Evolutionary conservation across 2,329 filamentous ascomycete species (phyloP), one percentile per base, ranked within the genome.

Genomic region (Sphaerulina vaccinii): DNA sequence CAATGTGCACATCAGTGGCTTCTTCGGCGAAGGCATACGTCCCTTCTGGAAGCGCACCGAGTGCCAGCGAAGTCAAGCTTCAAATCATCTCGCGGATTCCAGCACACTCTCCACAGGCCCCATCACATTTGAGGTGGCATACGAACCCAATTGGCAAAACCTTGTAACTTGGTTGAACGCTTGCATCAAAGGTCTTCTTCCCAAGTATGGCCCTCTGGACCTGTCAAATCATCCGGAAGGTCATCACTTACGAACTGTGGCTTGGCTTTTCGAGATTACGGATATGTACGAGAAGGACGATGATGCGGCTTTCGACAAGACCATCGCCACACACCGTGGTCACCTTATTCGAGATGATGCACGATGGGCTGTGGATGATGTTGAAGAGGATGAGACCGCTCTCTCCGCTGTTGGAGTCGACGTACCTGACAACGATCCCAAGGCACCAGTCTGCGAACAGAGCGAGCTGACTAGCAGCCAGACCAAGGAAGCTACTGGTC

Each of bases 111-210:
- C 13, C 6, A 9, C 23, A 0, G 22, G 29, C 11, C 6, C 5
- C 3, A 35, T 52, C 15, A 13, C 18, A 1, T 15, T 41, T 2
- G 5, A 37, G 2, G 29, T 42, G 2, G n/a, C 21, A 3, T 42
- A 48, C 29, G 29, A 37, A 10, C 42, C 50, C 3, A 19, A 52
- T 8, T 52, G 50, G 43, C 13, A 24, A 1, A 52, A 52, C 16
- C 22, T 52, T 0, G n/a, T 35, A 2, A 16, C 18, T 23, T 52
- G 50, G 50, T 32, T 48, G 1, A 11, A 15, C 13, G 19, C 23
- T 1, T 52, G 29, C 23, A 16, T 42, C 13, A 24, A 35, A n/a
- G 21, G 21, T 9, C 2, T 15, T 6, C 19, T 52, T 2, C 49
- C 37, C 9, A 21, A 10, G 3, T 47, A 21, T 23, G n/a, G 9